Conservation (phyloP, 2,329 filamentous ascomycete genomes). For the Ceratocystis harringtonii region DNA sequence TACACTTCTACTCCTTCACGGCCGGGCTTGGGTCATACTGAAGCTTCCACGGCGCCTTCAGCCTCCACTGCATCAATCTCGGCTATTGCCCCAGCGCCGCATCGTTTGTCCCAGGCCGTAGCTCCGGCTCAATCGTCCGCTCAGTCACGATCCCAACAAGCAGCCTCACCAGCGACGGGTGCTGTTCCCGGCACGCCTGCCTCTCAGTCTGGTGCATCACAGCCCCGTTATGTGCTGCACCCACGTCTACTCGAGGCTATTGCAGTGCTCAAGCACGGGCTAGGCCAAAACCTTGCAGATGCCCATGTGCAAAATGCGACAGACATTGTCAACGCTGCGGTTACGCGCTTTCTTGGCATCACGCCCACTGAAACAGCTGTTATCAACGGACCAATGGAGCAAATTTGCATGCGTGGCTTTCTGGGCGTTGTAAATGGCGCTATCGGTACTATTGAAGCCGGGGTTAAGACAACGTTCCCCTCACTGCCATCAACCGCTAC, state of each 20-base stretch:
- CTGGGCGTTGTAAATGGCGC: slow-evolving; percentile 32
- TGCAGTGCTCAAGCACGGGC: slow-evolving; percentile 32
- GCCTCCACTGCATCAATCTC: background rate
- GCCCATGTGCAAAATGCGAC: slow-evolving; percentile 30
- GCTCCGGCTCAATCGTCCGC: background rate
- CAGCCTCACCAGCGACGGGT: slow-evolving; percentile 12
- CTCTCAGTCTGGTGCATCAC: slow-evolving; percentile 3
- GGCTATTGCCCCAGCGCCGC: background rate
- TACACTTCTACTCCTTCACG: slow-evolving; percentile 8
- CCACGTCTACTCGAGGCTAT: slow-evolving; percentile 30
- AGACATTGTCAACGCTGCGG: slow-evolving; percentile 37
- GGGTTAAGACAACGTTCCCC: slow-evolving; percentile 23
- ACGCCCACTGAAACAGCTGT: slow-evolving; percentile 27
- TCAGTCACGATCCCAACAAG: slow-evolving; percentile 2
- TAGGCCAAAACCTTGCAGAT: slow-evolving; percentile 32
- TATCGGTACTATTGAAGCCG: slow-evolving; percentile 24
- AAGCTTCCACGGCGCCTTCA: background rate
- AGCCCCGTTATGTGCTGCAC: slow-evolving; percentile 29
- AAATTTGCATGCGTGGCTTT: slow-evolving; percentile 32
- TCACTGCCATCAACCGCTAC: slow-evolving; percentile 18
- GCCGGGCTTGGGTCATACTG: slow-evolving; percentile 2
- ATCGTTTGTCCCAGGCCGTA: background rate
- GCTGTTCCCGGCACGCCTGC: slow-evolving; percentile 10
- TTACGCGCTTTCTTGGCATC: slow-evolving; percentile 37
- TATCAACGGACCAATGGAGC: slow-evolving; percentile 34